Percentiles rank a stretch among this genome's conserved stretches.
Conservation (phyloP, 2,329 filamentous ascomycete genomes). For the Colletotrichum ledebouriae region DNA sequence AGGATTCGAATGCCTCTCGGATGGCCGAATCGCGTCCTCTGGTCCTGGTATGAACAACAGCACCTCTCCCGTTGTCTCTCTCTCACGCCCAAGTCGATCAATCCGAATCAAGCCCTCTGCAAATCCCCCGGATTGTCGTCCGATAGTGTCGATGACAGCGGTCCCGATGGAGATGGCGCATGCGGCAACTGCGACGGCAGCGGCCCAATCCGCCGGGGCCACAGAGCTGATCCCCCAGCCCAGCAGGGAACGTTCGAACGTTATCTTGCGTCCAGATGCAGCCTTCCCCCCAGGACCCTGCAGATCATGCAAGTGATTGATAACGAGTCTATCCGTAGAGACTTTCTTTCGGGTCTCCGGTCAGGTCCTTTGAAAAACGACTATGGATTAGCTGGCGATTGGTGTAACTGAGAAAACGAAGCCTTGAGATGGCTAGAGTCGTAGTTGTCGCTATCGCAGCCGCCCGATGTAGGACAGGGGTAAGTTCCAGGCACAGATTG, state of each 20-base stretch:
- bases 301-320: conserved; percentile 42
- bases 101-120: background rate
- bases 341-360: conserved; percentile 18
- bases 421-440: conserved; percentile 6
- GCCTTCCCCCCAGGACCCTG: conserved; percentile 35
- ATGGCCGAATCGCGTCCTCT: background rate
- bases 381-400: conserved; percentile 9
- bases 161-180: conserved; percentile 8
- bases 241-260: conserved; percentile 38
- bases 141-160: conserved; percentile 29
- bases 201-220: conserved; percentile 41
- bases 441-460: conserved; percentile 2
- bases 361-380: conserved; percentile 8
- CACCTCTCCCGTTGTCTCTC: too few species aligned
- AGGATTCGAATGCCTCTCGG: conserved; percentile 16
- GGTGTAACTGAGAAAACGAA: conserved; percentile 13
- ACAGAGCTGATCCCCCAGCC: conserved; percentile 39
- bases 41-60: too few species aligned
- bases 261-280: conserved; percentile 37
- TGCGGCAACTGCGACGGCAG: conserved; percentile 19
- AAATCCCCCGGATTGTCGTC: conserved; percentile 30
- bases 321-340: conserved; percentile 11
- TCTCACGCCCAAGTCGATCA: background rate
- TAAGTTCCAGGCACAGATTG: background rate
- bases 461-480: conserved; percentile 10